Base-by-base conservation (phyloP, 2,329 filamentous ascomycete species). In the Exophiala viscosa region DNA sequence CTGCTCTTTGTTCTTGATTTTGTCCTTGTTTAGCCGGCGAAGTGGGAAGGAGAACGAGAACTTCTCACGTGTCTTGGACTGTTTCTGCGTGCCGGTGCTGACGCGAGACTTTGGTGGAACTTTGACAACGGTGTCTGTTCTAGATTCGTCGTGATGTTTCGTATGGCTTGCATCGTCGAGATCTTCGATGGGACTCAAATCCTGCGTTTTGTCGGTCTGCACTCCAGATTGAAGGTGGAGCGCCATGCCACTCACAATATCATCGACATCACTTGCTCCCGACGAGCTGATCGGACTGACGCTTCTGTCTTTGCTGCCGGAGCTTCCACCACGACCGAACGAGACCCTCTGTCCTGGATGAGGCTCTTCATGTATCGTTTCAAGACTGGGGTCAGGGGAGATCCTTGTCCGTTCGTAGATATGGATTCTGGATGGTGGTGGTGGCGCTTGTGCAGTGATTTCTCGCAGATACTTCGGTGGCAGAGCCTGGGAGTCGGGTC, bases 311-410 rank as follows among this genome's bases (percentile, higher is more conserved):
- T 32, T 40, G 2, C 34, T 36, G 10, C 34, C 34, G 3, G 43
- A 5, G 11, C n/a, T 44, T n/a, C 15, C 38, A 18, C 18, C 44
- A 41, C 39, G 20, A 23, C 52, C 48, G 23, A 35, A 40, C n/a
- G 44, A 34, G 34, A 54, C 50, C 28, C 38, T 42, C 28, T 43
- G 34, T 13, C 50, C 54, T 1, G 54, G 50, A 31, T 54, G 54
- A 10, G 54, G 47, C 31, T 52, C 47, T 47, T 58, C 51, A 11
- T 54, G 50, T 10, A 58, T 51, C 13, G 55, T 58, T 10, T 52
- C 39, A 11, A 58, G 42, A 44, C 31, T 58, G 3, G 51, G 36
- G 14, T 44, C 28, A 5, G 55, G 40, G 7, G 54, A 46, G n/a
- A 38, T 32, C 32, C 36, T 35, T 6, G 31, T 35, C 7, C 50